Conservation (phyloP, 2,329 filamentous ascomycete species). For the Pseudocercospora crystallina region DNA sequence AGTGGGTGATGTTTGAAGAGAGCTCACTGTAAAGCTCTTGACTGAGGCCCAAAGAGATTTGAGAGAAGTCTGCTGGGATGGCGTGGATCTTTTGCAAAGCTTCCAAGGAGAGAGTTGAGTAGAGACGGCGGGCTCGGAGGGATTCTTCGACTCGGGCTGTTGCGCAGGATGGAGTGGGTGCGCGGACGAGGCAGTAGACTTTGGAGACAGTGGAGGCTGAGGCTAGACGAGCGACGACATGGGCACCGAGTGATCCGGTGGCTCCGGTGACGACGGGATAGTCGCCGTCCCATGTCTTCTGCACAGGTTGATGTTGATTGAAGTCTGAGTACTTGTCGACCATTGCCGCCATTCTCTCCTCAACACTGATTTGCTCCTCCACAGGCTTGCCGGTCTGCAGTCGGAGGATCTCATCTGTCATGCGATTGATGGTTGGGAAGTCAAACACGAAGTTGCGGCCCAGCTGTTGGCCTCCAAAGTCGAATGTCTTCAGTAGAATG, state of each 20-base stretch:
- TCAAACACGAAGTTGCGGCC: slow-evolving; percentile 61
- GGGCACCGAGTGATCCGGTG: slow-evolving; percentile 64
- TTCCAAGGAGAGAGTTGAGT: slow-evolving; percentile 29
- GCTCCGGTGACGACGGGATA: slow-evolving; percentile 55
- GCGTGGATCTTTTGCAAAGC: slow-evolving; percentile 37
- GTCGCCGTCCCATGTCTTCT: slow-evolving; percentile 7
- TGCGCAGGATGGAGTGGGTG: slow-evolving; percentile 33
- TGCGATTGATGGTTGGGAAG: slow-evolving; percentile 49
- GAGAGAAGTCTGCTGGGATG: slow-evolving; percentile 4
- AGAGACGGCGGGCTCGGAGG: slow-evolving; percentile 37
- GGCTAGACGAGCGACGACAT: slow-evolving; percentile 48
- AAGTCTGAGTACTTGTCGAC: slow-evolving; percentile 45
- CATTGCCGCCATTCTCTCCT: slow-evolving; percentile 45
- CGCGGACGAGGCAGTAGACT: slow-evolving; percentile 57
- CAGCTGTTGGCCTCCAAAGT: slow-evolving; percentile 49
- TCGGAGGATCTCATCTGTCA: slow-evolving; percentile 47
- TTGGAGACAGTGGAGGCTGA: slow-evolving; percentile 29
- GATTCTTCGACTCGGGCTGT: slow-evolving; percentile 37
- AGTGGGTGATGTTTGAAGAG: slow-evolving; percentile 16
- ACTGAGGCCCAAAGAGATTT: slow-evolving; percentile 25
- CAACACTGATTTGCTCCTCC: slow-evolving; percentile 32
- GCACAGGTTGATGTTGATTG: slow-evolving; percentile 22
- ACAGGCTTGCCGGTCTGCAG: slow-evolving; percentile 40
- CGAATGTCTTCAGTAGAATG: slow-evolving; percentile 52
- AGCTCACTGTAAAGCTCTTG: slow-evolving; percentile 16